phyloP scores from a whole-genome alignment of 2,329 filamentous ascomycete genomes.

The Neonectria punicea region DNA sequence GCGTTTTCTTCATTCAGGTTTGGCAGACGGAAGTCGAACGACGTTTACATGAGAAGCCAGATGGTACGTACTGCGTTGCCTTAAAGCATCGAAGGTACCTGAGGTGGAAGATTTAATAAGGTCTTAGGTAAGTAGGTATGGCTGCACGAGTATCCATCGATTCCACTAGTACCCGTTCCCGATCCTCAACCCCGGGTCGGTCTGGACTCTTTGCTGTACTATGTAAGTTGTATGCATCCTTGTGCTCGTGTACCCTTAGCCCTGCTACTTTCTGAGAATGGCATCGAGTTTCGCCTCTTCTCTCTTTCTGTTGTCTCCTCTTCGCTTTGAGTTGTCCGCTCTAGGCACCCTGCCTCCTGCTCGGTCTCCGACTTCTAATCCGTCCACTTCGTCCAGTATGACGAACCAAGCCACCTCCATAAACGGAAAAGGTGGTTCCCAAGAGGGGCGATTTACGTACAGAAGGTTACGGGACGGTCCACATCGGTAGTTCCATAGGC shows the following conservation, averaged over 20 bases:
- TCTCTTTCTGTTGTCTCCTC: not conserved
- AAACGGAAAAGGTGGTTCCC: slow-evolving; percentile 13
- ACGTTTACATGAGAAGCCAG: not conserved
- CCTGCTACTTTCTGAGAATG: not conserved
- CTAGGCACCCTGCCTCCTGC: not conserved
- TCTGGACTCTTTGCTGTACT: not conserved
- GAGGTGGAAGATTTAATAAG: not conserved
- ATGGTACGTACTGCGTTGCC: not conserved
- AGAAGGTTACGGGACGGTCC: slow-evolving; percentile 19
- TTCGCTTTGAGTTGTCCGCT: not conserved
- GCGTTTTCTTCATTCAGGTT: slow-evolving; percentile 9
- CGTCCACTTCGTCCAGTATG: slow-evolving; percentile 1
- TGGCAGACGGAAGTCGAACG: not conserved
- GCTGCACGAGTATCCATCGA: not conserved
- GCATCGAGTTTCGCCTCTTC: not conserved
- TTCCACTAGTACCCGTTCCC: not conserved
- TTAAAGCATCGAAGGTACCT: not conserved
- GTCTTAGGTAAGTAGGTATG: not conserved
- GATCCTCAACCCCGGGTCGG: not conserved
- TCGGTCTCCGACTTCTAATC: not conserved
- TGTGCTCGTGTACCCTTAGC: not conserved
- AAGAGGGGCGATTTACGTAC: slow-evolving; percentile 25
- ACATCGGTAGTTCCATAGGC: slow-evolving; percentile 20
- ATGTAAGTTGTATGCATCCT: not conserved
- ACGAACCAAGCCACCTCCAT: slow-evolving; percentile 18